Evolutionary conservation across 2,329 filamentous ascomycete genomes (phyloP), one percentile per base, ranked within the genome.

Genomic region (Fusarium ramigenum): DNA sequence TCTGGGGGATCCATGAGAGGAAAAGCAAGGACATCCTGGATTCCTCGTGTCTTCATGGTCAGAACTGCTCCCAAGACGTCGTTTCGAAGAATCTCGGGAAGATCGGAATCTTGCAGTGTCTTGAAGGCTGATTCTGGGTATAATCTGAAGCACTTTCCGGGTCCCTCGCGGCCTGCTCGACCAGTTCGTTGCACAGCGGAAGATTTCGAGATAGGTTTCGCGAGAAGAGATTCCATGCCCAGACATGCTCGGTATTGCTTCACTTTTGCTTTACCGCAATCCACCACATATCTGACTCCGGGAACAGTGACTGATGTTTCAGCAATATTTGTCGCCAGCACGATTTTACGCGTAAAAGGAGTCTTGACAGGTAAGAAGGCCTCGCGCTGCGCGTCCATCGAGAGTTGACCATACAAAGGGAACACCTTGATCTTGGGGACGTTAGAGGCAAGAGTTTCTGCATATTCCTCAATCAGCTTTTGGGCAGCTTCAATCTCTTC

Each of bases 261-360:
- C 73, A 97, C 89, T 80, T 99, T 99, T 14, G 93, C 93, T 78
- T 98, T 98, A 50, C 96, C 96, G 62, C 93, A 93, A 79, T 99
- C 96, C 25, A 99, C 88, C 15, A 99, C 96, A 76, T 93, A 96
- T 9, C 94, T 90, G 11, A 99, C 95, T 5, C 96, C 96, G 1
- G 96, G 93, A 0, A 99, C 95, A 0, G 96, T 99, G 66, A 99
- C 93, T 2, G 96, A 98, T 0, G 96, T 98, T 81, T 99, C 96
- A n/a, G 96, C 96, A 77, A 99, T 98, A 78, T 99, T 99, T 19
- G 96, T 99, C 0, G 95, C 92, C 2, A 99, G 85, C 1, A 99
- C 95, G 18, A 98, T 88, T 79, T 98, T 98, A 47, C 96, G 89
- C 0, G 94, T 97, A 63, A 87, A 88, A n/a, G 87, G 87, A 5